Base-by-base conservation (phyloP, 768 basidiomycete genomes). In the Leucosporidium yakuticum region DNA sequence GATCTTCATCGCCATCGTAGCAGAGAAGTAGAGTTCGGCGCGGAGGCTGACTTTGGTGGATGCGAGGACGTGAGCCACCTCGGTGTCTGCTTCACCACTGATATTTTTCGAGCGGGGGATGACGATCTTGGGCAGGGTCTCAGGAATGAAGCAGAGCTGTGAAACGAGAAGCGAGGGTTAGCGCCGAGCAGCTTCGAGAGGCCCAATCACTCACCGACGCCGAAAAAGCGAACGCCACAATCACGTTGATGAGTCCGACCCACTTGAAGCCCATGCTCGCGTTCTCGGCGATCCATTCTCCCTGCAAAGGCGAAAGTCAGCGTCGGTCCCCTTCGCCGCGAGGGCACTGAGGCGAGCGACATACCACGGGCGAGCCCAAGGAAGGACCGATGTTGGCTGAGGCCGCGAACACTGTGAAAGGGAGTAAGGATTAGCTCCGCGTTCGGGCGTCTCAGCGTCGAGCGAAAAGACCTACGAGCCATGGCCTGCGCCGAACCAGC, bases 331-430 rank as follows among this genome's bases (percentile, higher is more conserved):
- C 5, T 6, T 5, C 34, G 34, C 6, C 12, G 34, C 5, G 34
- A 36, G 34, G 5, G 34, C 6, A 12, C 6, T 12, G 34, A 6
- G 5, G 34, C 12, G 34, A 12, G 12, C 5, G 34, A 44, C 39
- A 8, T 44, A 44, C 39, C 19, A 58, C 25, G 7, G 57, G 34
- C 15, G 57, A 58, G 31, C 57, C 57, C 7, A 58, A 21, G 34
- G 57, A 58, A 6, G 57, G 57, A 8, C 57, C 57, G 17, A 58
- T 58, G 34, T 58, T 58, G 57, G 57, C 57, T 4, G 57, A 58
- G 1, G 32, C 17, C 11, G 34, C 57, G 34, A 58, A 58, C 21
- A 58, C 32, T 34, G 34, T 8, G 31, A 34, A 4, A 27, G 27
- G 17, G 17, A 7, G 7, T 5, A 5, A 7, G 11, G 25, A 31